Conservation (phyloP, 305 asterid genomes). For the Fraxinus floribunda region DNA sequence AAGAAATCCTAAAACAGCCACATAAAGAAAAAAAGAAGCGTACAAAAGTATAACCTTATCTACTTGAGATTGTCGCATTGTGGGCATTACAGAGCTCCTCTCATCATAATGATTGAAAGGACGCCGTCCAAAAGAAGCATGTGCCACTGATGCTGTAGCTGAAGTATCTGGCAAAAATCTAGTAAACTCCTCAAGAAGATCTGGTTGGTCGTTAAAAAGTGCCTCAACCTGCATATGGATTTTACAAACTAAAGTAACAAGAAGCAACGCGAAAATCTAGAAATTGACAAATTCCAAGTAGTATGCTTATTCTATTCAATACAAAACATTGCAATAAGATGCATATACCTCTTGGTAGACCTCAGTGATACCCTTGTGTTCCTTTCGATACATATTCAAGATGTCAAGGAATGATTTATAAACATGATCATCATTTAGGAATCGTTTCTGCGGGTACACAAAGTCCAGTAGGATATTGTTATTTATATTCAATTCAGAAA, state of each 20-base stretch:
- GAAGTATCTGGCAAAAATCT: constrained; percentile 89
- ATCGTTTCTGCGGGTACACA: constrained; percentile 69
- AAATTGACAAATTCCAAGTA: constrained; percentile 12
- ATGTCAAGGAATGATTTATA: constrained; percentile 95
- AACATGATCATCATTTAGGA: constrained; percentile 84
- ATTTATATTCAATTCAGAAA: constrained; percentile 10
- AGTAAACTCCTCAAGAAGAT: constrained; percentile 91
- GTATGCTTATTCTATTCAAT: neutral
- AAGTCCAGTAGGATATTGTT: constrained; percentile 20
- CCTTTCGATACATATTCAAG: constrained; percentile 95
- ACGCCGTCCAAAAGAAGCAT: constrained; percentile 57
- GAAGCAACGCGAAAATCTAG: constrained; percentile 1
- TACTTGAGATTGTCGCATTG: constrained; percentile 51
- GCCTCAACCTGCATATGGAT: constrained; percentile 64
- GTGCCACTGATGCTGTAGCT: constrained; percentile 62
- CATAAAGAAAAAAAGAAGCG: neutral
- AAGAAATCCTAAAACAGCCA: constrained; percentile 9
- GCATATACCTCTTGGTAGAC: constrained; percentile 87
- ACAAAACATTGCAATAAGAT: neutral
- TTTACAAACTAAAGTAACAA: constrained; percentile 19
- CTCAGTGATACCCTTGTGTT: constrained; percentile 90
- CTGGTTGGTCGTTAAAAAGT: constrained; percentile 80
- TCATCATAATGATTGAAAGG: constrained; percentile 60
- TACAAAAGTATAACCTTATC: constrained; percentile 58
- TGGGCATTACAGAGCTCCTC: constrained; percentile 68